Evolutionary conservation across 306 rosid species (phyloP).

Genomic region (Vigna hirtella): DNA sequence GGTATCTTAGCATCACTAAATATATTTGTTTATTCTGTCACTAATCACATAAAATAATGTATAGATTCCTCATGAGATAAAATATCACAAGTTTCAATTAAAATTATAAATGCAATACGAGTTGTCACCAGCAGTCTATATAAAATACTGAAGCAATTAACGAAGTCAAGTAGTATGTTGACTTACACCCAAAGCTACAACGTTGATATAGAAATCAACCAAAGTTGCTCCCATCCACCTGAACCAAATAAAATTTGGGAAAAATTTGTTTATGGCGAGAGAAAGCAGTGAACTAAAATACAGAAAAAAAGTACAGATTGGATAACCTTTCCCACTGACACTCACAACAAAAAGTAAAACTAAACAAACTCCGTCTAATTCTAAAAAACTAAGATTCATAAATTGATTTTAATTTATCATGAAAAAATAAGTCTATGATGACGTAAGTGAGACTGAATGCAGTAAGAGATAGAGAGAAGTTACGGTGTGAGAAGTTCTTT

Average conservation of each 20-base stretch:
- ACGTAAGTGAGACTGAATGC: background rate
- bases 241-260: constrained; percentile 43
- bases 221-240: constrained; percentile 83
- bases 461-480: constrained; percentile 3
- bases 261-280: background rate
- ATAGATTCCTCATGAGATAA: background rate
- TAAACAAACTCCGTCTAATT: background rate
- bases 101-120: background rate
- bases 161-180: background rate
- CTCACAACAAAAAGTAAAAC: background rate
- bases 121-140: background rate
- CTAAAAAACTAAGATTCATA: too few species aligned
- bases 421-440: too few species aligned
- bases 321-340: background rate
- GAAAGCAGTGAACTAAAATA: background rate
- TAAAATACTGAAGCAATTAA: background rate
- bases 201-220: constrained; percentile 83
- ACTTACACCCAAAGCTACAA: constrained; percentile 68
- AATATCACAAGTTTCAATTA: background rate
- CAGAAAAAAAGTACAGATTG: background rate
- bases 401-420: too few species aligned
- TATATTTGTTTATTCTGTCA: constrained; percentile 1
- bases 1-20: background rate
- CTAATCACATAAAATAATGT: background rate
- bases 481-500: constrained; percentile 73